A percentile compares a stretch with the other conserved stretches of the same genome.
Conservation (phyloP, 2,329 filamentous ascomycete species). For the Penicillium rolfsii region DNA sequence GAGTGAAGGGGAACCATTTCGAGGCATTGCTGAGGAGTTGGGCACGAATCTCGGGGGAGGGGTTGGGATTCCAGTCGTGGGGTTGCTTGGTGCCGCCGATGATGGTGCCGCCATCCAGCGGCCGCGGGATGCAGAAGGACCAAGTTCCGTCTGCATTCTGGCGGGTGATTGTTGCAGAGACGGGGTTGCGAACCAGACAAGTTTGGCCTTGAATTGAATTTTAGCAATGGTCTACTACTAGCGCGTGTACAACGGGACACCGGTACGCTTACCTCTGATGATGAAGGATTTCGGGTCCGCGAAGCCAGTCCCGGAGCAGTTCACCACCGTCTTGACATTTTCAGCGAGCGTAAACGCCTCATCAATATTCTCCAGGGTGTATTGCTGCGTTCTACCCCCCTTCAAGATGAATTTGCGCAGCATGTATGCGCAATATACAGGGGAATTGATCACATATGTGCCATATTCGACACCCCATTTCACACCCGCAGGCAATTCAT, state of each 20-base stretch:
- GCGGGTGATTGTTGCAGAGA: slow-evolving; percentile 57
- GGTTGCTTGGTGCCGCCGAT: slow-evolving; percentile 69
- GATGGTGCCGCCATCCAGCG: slow-evolving; percentile 65
- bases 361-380: slow-evolving; percentile 32
- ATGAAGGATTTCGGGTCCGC: slow-evolving; percentile 48
- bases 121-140: slow-evolving; percentile 66
- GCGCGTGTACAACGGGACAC: neutral
- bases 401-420: slow-evolving; percentile 45
- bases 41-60: slow-evolving; percentile 53
- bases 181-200: slow-evolving; percentile 51
- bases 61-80: slow-evolving; percentile 57
- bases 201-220: slow-evolving; percentile 44
- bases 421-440: slow-evolving; percentile 48
- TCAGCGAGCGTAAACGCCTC: slow-evolving; percentile 45
- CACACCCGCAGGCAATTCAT: slow-evolving; percentile 40
- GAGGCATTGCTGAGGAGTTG: slow-evolving; percentile 51
- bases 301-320: slow-evolving; percentile 52
- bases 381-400: slow-evolving; percentile 40
- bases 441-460: slow-evolving; percentile 49
- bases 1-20: slow-evolving; percentile 47
- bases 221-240: neutral
- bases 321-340: slow-evolving; percentile 46
- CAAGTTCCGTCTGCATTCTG: slow-evolving; percentile 66
- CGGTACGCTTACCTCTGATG: slow-evolving; percentile 42
- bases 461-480: slow-evolving; percentile 49